Evolutionary conservation across 768 basidiomycete species (phyloP), one percentile per base, ranked within the genome.

Genomic region (Hydnum rufescens): DNA sequence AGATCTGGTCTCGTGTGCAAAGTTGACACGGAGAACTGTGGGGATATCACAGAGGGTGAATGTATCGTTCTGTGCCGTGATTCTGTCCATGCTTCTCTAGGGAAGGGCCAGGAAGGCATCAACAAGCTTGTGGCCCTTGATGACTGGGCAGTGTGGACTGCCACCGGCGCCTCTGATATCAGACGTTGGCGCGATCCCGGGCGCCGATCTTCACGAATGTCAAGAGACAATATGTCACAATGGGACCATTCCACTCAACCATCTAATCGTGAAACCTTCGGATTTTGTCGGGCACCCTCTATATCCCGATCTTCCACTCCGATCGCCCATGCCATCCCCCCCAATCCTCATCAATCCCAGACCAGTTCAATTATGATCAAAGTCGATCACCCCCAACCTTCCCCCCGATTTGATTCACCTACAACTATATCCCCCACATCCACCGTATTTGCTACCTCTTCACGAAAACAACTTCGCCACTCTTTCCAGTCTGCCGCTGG

Each of bases 61-160:
- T 97, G 93, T 61, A 68, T 85, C 34, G 69, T 93, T 8, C 68
- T 99, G 28, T 86, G 83, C 54, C 60, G 63, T 3, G 66, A 68
- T 55, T 61, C 58, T 25, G 49, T 54, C 53, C 44, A 58, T 19
- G 36, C 36, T 13, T 58, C 60, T 13, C 55, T 57, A 1, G 51
- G 57, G n/a, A 63, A 64, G 31, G 61, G 58, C 18, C 63, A 69
- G 28, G 84, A 80, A 39, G 83, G 83, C 4, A 78, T 97, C 61
- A 85, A 84, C 66, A 79, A 78, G 61, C 78, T 96, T 44, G 74
- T 80, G 22, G 79, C 74, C 1, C 75, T 85, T 68, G 86, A 90
- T 58, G 85, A 95, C 60, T 72, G 75, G 51, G 71, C 81, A 32
- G 71, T 96, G 3, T 97, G 92, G 92, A 87, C 90, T 0, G 88